A percentile compares a stretch with the other conserved stretches of the same genome.
Evolutionary conservation across 1,284 basidiomycete genomes (phyloP).

Genomic region (Phellopilus nigrolimitatus): DNA sequence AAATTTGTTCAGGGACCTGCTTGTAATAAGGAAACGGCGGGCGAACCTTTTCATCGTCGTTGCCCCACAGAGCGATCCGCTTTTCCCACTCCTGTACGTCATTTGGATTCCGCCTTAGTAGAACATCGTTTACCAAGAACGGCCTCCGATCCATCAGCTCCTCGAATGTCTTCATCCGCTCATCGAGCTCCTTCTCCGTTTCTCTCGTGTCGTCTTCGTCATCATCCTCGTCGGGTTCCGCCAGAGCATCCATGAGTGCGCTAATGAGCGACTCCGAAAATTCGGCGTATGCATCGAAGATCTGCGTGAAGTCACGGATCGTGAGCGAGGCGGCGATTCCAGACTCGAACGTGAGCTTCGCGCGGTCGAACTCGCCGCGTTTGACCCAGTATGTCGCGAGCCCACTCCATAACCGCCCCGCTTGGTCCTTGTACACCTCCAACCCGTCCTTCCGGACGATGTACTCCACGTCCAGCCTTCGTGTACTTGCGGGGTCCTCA

Average conservation of each 20-base stretch:
- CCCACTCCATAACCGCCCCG: conserved; percentile 93
- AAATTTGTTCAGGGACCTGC: too few species aligned
- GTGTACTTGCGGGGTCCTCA: conserved; percentile 68
- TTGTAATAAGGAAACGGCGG: not conserved
- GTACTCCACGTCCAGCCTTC: conserved; percentile 82
- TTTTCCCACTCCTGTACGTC: conserved; percentile 99
- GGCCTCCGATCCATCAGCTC: conserved; percentile 92
- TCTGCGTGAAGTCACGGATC: conserved; percentile 95
- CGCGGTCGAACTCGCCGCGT: conserved; percentile 89
- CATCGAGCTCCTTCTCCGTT: conserved; percentile 84
- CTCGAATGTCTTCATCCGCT: conserved; percentile 91
- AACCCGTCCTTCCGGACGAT: conserved; percentile 87
- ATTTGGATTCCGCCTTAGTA: conserved; percentile 91
- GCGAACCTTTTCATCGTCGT: conserved; percentile 84
- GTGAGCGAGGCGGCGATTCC: conserved; percentile 86
- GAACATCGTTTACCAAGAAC: conserved; percentile 95
- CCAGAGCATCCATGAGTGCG: conserved; percentile 86
- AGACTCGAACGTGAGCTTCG: conserved; percentile 82
- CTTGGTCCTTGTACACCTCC: conserved; percentile 90
- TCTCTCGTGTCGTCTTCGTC: conserved; percentile 72
- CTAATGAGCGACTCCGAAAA: conserved; percentile 91
- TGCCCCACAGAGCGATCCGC: conserved; percentile 88
- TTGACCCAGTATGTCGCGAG: conserved; percentile 99
- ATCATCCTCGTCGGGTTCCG: conserved; percentile 63
- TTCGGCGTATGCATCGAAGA: conserved; percentile 96